phyloP scores from a whole-genome alignment of 805 yeast species.

The Ogataea zsoltii region DNA sequence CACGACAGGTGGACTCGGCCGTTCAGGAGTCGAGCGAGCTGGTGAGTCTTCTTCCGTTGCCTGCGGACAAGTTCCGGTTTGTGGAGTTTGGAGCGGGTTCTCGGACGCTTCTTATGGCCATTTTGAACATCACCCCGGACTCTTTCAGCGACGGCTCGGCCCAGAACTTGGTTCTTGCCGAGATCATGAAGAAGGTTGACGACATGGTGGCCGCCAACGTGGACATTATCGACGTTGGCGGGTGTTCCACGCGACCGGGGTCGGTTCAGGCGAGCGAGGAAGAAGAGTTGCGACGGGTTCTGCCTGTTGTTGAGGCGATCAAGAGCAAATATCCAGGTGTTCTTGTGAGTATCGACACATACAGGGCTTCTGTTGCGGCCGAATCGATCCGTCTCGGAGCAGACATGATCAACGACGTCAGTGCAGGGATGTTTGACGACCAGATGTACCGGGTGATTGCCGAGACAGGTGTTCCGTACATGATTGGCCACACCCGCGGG shows the following conservation, averaged over 20 bases:
- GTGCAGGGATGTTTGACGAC: conserved; percentile 73
- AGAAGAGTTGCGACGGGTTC: conserved; percentile 71
- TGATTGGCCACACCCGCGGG: conserved; percentile 86
- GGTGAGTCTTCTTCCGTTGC: conserved; percentile 50
- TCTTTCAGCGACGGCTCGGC: conserved; percentile 91
- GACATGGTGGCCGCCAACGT: conserved; percentile 60
- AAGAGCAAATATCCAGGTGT: conserved; percentile 42
- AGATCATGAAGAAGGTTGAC: conserved; percentile 47
- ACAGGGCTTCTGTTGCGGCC: conserved; percentile 71
- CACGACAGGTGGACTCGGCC: conserved; percentile 26
- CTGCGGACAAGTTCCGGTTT: conserved; percentile 25
- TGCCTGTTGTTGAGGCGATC: conserved; percentile 67
- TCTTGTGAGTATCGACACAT: conserved; percentile 85
- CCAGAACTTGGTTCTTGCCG: conserved; percentile 36
- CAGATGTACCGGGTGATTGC: conserved; percentile 71
- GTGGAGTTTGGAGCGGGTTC: conserved; percentile 42
- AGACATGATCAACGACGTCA: conserved; percentile 87
- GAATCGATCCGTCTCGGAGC: conserved; percentile 75
- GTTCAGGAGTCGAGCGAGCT: conserved; percentile 54
- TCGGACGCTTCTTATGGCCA: conserved; percentile 79
- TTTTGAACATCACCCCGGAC: conserved; percentile 89
- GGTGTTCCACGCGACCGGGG: conserved; percentile 91
- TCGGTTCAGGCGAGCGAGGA: conserved; percentile 57
- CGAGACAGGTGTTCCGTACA: conserved; percentile 68
- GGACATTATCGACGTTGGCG: conserved; percentile 88